Percentiles rank a stretch among this genome's conserved stretches.
Conservation (phyloP, 2,329 filamentous ascomycete species). For the Ploettnerulaceae sp. region DNA sequence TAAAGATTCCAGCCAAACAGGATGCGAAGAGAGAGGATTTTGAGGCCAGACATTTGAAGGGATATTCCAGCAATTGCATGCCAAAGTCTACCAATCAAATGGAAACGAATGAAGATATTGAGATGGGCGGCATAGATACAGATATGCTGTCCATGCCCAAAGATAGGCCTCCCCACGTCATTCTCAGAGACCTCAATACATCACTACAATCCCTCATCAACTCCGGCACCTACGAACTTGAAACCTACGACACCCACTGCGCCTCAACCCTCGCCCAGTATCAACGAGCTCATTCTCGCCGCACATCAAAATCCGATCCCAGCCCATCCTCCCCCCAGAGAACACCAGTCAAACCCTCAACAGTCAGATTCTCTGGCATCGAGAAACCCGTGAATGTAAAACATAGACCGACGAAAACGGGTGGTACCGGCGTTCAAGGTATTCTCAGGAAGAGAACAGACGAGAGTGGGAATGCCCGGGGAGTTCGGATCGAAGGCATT, state of each 20-base stretch:
- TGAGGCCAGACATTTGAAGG: not conserved
- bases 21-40: conserved; percentile 18
- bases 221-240: not conserved
- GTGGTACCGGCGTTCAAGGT: too few species aligned
- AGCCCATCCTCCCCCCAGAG: too few species aligned
- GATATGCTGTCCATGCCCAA: not conserved
- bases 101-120: conserved; percentile 11
- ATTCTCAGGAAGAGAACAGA: too few species aligned
- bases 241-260: conserved; percentile 5
- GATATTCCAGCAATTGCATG: not conserved
- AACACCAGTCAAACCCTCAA: too few species aligned
- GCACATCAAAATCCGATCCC: too few species aligned
- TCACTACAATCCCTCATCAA: not conserved
- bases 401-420: too few species aligned
- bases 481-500: too few species aligned
- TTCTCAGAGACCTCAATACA: not conserved
- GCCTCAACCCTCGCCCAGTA: not conserved
- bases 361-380: too few species aligned
- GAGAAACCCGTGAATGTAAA: too few species aligned
- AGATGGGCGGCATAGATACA: conserved; percentile 12
- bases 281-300: not conserved
- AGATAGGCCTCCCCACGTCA: not conserved
- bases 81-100: not conserved
- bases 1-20: conserved; percentile 33
- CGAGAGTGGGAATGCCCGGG: too few species aligned